Base-by-base conservation (phyloP, 192 early-diverging fungal species). In the Coemansia sp. region DNA sequence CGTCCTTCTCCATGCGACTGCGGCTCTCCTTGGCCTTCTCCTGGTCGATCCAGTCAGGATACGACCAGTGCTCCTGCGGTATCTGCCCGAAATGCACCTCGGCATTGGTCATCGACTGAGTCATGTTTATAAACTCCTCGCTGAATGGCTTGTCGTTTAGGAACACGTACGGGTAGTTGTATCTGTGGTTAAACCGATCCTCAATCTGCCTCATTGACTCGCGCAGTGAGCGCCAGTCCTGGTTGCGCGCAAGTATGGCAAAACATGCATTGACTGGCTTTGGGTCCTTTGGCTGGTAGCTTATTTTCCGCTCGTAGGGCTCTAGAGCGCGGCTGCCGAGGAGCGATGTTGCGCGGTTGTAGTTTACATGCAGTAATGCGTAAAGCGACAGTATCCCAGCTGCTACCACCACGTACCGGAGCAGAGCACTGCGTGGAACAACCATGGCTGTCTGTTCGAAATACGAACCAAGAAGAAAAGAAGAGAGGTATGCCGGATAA, bases 151-250 rank as follows among this genome's bases (percentile, higher is more conserved):
- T 76, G 45, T 95, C 88, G 75, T 94, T 95, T 42, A 95, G 67
- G 65, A 93, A 94, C 37, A 95, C 89, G 68, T 91, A 95, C 0
- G 92, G 91, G 69, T 94, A 95, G 64, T 90, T 84, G 77, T 85
- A 93, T 57, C 87, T 83, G 46, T 71, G 76, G 74, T 95, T 95
- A 66, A 94, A 93, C 50, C 91, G 74, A 64, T 91, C 86, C 67
- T 95, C 91, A n/a, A 95, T 68, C 63, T 92, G 86, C 50, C 79
- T 83, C 63, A 95, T 84, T 0, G 91, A 80, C n/a, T 73, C 63
- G 10, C 81, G 73, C 41, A 92, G 80, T 4, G 76, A 83, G 56
- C 89, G 74, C 45, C 90, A 67, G 64, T 94, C 93, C 5, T 68
- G 68, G 60, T 94, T 91, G 57, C 89, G 84, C 14, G 87, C 85